Evolutionary conservation across 108 stramenopile species (phyloP), one percentile per base, ranked within the genome.

Genomic region (Pseudonitzschia pungens): DNA sequence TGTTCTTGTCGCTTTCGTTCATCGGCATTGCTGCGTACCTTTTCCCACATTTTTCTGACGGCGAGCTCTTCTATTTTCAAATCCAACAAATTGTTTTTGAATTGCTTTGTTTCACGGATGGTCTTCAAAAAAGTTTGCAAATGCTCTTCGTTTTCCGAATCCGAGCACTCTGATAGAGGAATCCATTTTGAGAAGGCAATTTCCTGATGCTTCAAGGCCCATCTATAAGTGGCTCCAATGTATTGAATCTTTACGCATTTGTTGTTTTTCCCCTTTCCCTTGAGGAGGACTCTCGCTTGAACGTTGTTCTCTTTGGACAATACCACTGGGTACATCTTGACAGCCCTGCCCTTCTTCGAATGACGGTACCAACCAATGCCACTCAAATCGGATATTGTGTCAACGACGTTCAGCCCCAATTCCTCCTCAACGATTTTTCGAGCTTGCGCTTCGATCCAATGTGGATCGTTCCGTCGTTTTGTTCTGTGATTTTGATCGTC

Each of bases 11-110:
- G 31, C 26, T 67, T 11, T 7, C 36, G 43, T 18, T 44, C 21
- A 1, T 67, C 44, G 20, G 24, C 15, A 20, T 50, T 36, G 18
- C 1, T 48, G 45, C 26, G 10, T 29, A 67, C 66, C 50, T 44
- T 50, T 27, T 48, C 66, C 66, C 66, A 67, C 27, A 67, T 48
- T 28, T 67, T 67, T 3, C 66, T 2, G 43, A 67, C 29, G 66
- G 66, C 66, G 5, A 48, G 28, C 50, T 67, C 66, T 24, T 67
- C 66, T 14, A 48, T 50, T 67, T 67, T 67, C 66, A 44, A 22
- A 28, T 44, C 66, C 44, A 67, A 32, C 43, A 29, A 29, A 6
- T 67, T 36, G 7, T 67, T 14, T 48, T 67, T 67, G 26, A 67
- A 67, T 15, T 40, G 27, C 12, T 4, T 8, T 31, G 15, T 31